These are phyloP conservation scores for Alternaria triticina DNA, from an alignment of 2,329 filamentous ascomycete species.

Conservation along the genomic window DNA sequence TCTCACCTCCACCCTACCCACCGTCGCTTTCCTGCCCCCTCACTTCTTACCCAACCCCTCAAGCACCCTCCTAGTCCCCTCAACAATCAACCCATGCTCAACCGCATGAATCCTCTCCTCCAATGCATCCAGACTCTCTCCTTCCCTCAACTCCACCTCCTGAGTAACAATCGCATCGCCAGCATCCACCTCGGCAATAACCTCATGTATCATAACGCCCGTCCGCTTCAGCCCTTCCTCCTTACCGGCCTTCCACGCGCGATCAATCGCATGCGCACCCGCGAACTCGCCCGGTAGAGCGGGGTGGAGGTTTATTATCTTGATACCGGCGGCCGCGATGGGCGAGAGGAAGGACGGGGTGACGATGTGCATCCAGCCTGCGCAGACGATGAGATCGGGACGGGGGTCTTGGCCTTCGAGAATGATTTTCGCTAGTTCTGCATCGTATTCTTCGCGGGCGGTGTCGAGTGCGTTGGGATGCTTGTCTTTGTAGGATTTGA, in stretches of 20 bases:
- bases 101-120: conserved; percentile 75
- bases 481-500: conserved; percentile 75
- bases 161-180: conserved; percentile 74
- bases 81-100: conserved; percentile 81
- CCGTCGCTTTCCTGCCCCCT: background rate
- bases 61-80: conserved; percentile 67
- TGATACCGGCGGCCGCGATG: conserved; percentile 65
- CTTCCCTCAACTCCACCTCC: conserved; percentile 69
- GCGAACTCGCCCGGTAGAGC: conserved; percentile 76
- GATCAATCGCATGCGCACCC: conserved; percentile 77
- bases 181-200: conserved; percentile 76
- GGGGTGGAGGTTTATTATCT: conserved; percentile 84
- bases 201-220: conserved; percentile 90
- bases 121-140: conserved; percentile 65
- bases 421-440: conserved; percentile 73
- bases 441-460: conserved; percentile 74
- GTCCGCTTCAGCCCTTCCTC: conserved; percentile 70
- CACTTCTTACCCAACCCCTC: conserved; percentile 39
- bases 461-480: conserved; percentile 58
- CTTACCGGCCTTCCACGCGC: conserved; percentile 76
- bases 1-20: background rate
- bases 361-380: conserved; percentile 86
- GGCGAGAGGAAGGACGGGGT: conserved; percentile 73
- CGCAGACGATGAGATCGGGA: conserved; percentile 79
- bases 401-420: conserved; percentile 57